A percentile compares a stretch with the other conserved stretches of the same genome.
phyloP scores from a whole-genome alignment of 495 filamentous ascomycete genomes.

The Pseudomonodictys pantanalensis region DNA sequence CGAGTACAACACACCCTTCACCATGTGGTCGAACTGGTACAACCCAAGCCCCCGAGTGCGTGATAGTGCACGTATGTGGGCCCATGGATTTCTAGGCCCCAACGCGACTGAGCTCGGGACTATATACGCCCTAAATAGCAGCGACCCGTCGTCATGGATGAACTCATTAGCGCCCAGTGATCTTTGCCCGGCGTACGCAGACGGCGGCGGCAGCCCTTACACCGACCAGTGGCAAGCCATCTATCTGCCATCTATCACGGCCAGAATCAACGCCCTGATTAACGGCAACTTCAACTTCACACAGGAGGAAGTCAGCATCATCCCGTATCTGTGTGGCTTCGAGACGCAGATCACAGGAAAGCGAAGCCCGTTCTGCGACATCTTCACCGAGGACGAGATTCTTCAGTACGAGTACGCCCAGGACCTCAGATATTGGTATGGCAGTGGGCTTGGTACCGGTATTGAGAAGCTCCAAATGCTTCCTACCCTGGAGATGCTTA shows the following conservation, averaged over 20 bases:
- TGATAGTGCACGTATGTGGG: slow-evolving; percentile 53
- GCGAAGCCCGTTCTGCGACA: slow-evolving; percentile 53
- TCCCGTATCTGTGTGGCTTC: slow-evolving; percentile 61
- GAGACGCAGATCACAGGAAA: slow-evolving; percentile 58
- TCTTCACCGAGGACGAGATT: slow-evolving; percentile 54
- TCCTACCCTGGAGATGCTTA: slow-evolving; percentile 50
- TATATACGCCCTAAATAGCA: slow-evolving; percentile 52
- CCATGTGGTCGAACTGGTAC: slow-evolving; percentile 59
- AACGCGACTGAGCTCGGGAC: slow-evolving; percentile 48
- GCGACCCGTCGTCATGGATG: slow-evolving; percentile 45
- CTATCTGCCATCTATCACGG: slow-evolving; percentile 51
- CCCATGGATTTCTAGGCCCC: slow-evolving; percentile 52
- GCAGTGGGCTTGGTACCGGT: slow-evolving; percentile 52
- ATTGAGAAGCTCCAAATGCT: slow-evolving; percentile 43
- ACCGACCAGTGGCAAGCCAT: slow-evolving; percentile 43
- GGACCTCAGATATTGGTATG: slow-evolving; percentile 60
- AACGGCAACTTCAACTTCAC: slow-evolving; percentile 51
- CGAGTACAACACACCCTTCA: slow-evolving; percentile 51
- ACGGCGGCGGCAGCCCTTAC: slow-evolving; percentile 44
- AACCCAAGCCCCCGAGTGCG: slow-evolving; percentile 29
- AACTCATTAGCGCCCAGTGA: slow-evolving; percentile 58
- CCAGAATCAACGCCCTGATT: slow-evolving; percentile 50
- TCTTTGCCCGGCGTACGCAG: slow-evolving; percentile 51
- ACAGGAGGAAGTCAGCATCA: slow-evolving; percentile 49
- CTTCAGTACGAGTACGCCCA: slow-evolving; percentile 57